Evolutionary conservation across 805 yeast genomes (phyloP), one percentile per base, ranked within the genome.

Genomic region (Teunomyces kruisii): DNA sequence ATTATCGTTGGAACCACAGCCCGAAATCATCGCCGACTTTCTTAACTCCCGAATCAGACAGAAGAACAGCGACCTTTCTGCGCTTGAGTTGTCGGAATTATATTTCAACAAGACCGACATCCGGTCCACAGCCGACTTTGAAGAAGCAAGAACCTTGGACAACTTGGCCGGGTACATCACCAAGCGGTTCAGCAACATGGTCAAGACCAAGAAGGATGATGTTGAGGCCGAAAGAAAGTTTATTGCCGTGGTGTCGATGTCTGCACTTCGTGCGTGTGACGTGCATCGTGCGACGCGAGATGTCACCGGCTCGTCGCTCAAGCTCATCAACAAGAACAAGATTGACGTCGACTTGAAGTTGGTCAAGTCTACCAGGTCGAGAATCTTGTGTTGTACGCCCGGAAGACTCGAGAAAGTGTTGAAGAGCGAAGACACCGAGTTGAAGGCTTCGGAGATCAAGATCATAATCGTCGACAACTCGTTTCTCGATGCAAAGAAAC

Each of bases 241-340:
- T 65, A 60, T 81, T 51, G 64, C 84, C 12, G 64, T 84, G 1
- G 56, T 85, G 12, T 76, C 91, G 0, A 77, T 86, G 72, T 88
- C 96, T 0, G 94, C 96, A 9, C 70, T 89, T 17, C 76, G 97
- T 53, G 94, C 89, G 1, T 92, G 97, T 57, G 97, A 91, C 56
- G 75, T 89, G 2, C 84, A 79, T 58, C 77, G 96, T 52, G 81
- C 86, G 1, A 63, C 78, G 43, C 73, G 65, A 59, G 74, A 55
- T 44, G 47, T 71, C n/a, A 55, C 70, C 32, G 75, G 80, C 9
- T 78, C 83, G 0, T 78, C 89, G 3, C 54, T 87, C 39, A 88
- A 88, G 61, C 60, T 88, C 39, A 88, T 88, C 56, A 79, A 84
- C 50, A 88, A 88, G 65, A 88, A 86, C 60, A 83, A 84, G 52